These are phyloP conservation scores for Spencermartinsiella ligniputridi DNA, from an alignment of 1,139 yeast genomes.

Conservation along the genomic window DNA sequence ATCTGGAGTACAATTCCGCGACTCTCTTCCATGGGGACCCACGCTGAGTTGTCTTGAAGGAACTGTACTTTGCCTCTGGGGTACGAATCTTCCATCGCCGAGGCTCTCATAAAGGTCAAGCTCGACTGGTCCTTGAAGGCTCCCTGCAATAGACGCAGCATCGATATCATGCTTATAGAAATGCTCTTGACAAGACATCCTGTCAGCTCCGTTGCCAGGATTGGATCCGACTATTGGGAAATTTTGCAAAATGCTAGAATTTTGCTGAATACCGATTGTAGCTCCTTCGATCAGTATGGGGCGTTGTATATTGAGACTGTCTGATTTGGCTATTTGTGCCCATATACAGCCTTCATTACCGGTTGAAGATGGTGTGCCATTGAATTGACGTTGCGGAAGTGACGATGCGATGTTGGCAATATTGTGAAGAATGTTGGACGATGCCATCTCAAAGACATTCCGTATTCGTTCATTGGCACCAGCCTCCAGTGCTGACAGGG, in stretches of 20 bases:
- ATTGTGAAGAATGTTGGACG: constrained; percentile 8
- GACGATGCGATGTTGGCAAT: constrained; percentile 1
- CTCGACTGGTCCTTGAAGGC: constrained; percentile 1
- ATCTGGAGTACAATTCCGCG: not conserved
- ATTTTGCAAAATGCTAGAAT: not conserved
- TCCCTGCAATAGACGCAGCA: constrained; percentile 5
- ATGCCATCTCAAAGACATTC: constrained; percentile 10
- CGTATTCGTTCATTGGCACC: constrained; percentile 8
- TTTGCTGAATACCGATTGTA: constrained; percentile 1
- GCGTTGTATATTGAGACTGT: constrained; percentile 2
- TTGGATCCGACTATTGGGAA: not conserved
- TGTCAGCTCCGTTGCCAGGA: not conserved
- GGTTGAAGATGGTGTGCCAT: not conserved
- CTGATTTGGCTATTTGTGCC: constrained; percentile 7
- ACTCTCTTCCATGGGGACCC: not conserved
- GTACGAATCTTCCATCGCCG: not conserved
- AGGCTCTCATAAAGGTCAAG: not conserved
- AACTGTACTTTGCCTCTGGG: not conserved
- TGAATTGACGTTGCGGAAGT: not conserved
- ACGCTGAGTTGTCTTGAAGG: not conserved
- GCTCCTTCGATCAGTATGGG: constrained; percentile 4
- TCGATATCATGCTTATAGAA: constrained; percentile 5
- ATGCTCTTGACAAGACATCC: not conserved
- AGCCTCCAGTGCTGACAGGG: constrained; percentile 7
- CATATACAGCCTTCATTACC: constrained; percentile 4